A percentile compares a stretch with the other conserved stretches of the same genome.
Evolutionary conservation across 352 stramenopile species (phyloP).

Genomic region (Globisporangium cylindrosporum): DNA sequence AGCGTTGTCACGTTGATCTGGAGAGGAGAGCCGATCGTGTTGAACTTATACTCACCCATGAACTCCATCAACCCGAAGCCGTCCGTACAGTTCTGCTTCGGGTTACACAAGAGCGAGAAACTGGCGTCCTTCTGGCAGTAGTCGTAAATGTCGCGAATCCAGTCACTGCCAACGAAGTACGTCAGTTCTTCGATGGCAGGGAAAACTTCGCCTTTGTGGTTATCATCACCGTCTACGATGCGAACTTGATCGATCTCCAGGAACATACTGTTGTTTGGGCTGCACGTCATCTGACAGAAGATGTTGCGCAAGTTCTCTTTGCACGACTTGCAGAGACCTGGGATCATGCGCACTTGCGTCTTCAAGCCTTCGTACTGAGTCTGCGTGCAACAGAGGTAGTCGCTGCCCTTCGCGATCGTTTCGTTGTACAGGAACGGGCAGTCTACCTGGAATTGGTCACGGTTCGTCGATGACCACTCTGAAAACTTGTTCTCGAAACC

Average conservation of each 20-base stretch:
- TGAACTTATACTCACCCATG: conserved; percentile 63
- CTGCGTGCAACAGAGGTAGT: conserved; percentile 66
- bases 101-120: conserved; percentile 57
- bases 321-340: conserved; percentile 48
- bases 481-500: conserved; percentile 64
- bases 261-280: conserved; percentile 64
- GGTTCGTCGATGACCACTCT: conserved; percentile 50
- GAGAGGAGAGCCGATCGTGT: conserved; percentile 55
- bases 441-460: conserved; percentile 57
- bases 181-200: conserved; percentile 52
- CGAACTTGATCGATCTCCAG: conserved; percentile 50
- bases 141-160: conserved; percentile 64
- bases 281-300: conserved; percentile 64
- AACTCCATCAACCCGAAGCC: conserved; percentile 53
- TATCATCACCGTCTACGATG: conserved; percentile 42
- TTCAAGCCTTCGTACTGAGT: conserved; percentile 51
- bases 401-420: conserved; percentile 34
- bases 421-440: conserved; percentile 62
- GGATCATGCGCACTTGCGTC: conserved; percentile 60
- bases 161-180: conserved; percentile 62
- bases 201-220: conserved; percentile 36
- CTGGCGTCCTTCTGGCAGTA: conserved; percentile 54
- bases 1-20: conserved; percentile 66
- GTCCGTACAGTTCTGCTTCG: conserved; percentile 47
- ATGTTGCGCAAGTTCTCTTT: conserved; percentile 69